Evolutionary conservation across 192 early-diverging fungal genomes (phyloP).

Genomic region (Rhizoclosmatium sp.): DNA sequence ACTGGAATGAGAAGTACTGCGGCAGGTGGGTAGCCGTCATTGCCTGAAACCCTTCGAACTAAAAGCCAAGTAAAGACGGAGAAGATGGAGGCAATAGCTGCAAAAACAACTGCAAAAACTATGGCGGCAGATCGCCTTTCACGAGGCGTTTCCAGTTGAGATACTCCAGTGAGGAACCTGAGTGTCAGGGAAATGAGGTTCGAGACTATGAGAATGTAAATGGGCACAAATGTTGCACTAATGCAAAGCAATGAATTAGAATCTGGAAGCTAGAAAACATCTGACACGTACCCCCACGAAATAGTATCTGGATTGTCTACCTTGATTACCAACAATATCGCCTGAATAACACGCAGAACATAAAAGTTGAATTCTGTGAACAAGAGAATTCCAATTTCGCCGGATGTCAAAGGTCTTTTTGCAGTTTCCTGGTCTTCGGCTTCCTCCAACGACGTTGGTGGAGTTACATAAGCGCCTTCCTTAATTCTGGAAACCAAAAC

Average conservation of each 20-base stretch:
- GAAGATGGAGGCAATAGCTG: conserved; percentile 43
- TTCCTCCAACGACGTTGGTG: conserved; percentile 17
- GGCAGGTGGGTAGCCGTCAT: conserved; percentile 44
- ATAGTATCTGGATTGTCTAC: conserved; percentile 32
- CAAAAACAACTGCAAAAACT: conserved; percentile 36
- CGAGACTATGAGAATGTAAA: conserved; percentile 28
- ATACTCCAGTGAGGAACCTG: not conserved
- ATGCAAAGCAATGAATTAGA: not conserved
- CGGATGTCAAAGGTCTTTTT: conserved; percentile 24
- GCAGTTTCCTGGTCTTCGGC: conserved; percentile 36
- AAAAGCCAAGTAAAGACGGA: conserved; percentile 54
- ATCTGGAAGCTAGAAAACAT: not conserved
- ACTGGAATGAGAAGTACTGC: conserved; percentile 61
- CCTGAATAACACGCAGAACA: conserved; percentile 71
- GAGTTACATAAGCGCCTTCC: conserved; percentile 9
- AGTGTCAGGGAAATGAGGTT: conserved; percentile 20
- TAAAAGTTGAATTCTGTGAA: conserved; percentile 63
- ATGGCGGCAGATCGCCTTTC: conserved; percentile 34
- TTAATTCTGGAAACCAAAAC: conserved; percentile 1
- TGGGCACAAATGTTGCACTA: conserved; percentile 18
- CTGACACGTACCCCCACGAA: conserved; percentile 42
- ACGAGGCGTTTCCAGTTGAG: not conserved
- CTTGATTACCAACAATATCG: conserved; percentile 71
- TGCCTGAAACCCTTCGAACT: conserved; percentile 42
- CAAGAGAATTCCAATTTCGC: conserved; percentile 44